phyloP scores from a whole-genome alignment of 2,329 filamentous ascomycete species.

The Curvularia eragrostidis region DNA sequence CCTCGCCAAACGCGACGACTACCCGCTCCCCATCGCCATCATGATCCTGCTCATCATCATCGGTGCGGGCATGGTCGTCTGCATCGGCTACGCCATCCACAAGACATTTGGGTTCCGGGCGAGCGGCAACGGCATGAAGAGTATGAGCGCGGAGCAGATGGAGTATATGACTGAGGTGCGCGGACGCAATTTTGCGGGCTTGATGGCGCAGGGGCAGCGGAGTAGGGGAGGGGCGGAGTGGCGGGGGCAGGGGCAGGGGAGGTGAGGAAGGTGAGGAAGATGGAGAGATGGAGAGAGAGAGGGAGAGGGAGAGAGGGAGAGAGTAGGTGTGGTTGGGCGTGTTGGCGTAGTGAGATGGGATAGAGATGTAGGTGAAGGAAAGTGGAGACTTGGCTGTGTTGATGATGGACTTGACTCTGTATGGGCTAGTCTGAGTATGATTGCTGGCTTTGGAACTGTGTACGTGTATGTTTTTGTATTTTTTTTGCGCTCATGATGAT shows the following conservation, averaged over 20 bases:
- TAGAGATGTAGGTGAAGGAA: no score
- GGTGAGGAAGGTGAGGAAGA: background rate
- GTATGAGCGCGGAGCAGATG: slow-evolving; percentile 19
- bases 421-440: background rate
- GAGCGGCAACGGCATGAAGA: slow-evolving; percentile 20
- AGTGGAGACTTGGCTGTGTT: no score
- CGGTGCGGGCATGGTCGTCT: slow-evolving; percentile 21
- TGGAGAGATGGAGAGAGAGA: background rate
- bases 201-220: slow-evolving; percentile 21
- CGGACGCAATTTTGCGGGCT: slow-evolving; percentile 18
- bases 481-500: no score
- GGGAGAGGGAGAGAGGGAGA: background rate
- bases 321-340: background rate
- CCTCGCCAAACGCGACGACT: slow-evolving; percentile 25
- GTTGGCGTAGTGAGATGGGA: no score
- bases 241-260: background rate
- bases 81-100: slow-evolving; percentile 30
- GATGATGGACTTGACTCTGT: no score
- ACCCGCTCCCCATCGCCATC: slow-evolving; percentile 20
- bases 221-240: background rate
- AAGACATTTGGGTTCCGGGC: slow-evolving; percentile 22
- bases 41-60: slow-evolving; percentile 34
- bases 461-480: no score
- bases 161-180: slow-evolving; percentile 35
- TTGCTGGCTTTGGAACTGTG: background rate